Base-by-base conservation (phyloP, 2,329 filamentous ascomycete genomes). In the Fusarium avenaceum region DNA sequence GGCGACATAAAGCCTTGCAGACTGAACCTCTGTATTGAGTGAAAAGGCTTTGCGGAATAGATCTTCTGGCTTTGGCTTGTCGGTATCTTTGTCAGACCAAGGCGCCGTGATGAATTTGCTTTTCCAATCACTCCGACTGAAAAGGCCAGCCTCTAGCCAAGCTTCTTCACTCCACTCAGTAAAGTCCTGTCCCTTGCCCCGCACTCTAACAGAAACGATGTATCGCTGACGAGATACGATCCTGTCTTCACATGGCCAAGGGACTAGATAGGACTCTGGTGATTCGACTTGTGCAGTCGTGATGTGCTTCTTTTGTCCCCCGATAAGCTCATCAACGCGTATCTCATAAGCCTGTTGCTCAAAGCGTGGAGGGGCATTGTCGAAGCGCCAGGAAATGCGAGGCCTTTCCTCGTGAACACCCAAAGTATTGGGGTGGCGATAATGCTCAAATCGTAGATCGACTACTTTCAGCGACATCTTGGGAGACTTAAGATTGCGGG, bases 1-100 rank as follows among this genome's bases (percentile, higher is more conserved):
- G 0, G 84, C 84, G 28, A 84, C 80, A 51, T 86, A 85, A 0
- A 86, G 71, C 7, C 63, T 46, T 32, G 69, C 69, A 1, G 57
- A 57, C 3, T 40, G 9, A 2, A 71, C 3, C 5, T 6, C 20
- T 0, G 39, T 3, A 0, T 13, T 19, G 0, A 63, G 1, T 1
- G 42, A 22, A 46, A 72, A 72, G 0, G 53, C 33, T 4, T 63
- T 72, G 4, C 70, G 63, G 6, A 70, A 72, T 3, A 72, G 33
- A 20, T 72, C 59, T 20, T 68, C 63, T 2, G 69, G 70, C 3
- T 68, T 57, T 14, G 70, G 60, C 28, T 68, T 68, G 30, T 62
- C 50, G 1, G 39, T 58, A 15, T 47, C 28, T 19, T 60, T 46
- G 3, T 57, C 55, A 9, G 67, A 57, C 70, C 70, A 72, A 1